phyloP scores from a whole-genome alignment of 2,329 filamentous ascomycete genomes.

The Talaromyces marneffei region DNA sequence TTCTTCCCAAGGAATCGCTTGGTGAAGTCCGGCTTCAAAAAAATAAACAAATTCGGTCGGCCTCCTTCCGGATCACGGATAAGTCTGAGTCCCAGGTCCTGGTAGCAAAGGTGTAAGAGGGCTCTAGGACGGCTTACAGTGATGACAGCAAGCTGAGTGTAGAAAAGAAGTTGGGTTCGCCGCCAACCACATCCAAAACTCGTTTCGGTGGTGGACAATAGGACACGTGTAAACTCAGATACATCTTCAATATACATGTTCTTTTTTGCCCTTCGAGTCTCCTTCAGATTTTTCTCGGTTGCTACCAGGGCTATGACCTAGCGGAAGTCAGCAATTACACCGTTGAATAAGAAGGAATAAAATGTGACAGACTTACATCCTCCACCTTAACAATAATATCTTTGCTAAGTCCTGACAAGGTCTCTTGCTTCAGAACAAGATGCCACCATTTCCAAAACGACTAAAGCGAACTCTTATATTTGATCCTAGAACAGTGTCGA shows the following conservation, averaged over 20 bases:
- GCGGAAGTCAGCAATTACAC: slow-evolving; percentile 14
- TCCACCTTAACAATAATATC: slow-evolving; percentile 2
- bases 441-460: slow-evolving; percentile 15
- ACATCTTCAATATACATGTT: slow-evolving; percentile 31
- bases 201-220: slow-evolving; percentile 28
- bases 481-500: background rate
- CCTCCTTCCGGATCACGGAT: too few species aligned
- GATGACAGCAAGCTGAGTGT: slow-evolving; percentile 20
- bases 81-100: too few species aligned
- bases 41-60: too few species aligned
- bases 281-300: slow-evolving; percentile 22
- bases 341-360: background rate
- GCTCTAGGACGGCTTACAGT: slow-evolving; percentile 16
- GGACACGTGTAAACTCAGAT: slow-evolving; percentile 25
- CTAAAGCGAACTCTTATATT: too few species aligned
- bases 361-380: background rate
- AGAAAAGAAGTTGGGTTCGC: slow-evolving; percentile 21
- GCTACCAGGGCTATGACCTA: slow-evolving; percentile 25
- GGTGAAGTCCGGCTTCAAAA: slow-evolving; percentile 16
- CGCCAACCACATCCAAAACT: slow-evolving; percentile 26
- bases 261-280: slow-evolving; percentile 20
- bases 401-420: slow-evolving; percentile 10
- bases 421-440: slow-evolving; percentile 21
- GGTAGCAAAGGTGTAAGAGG: too few species aligned
- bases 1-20: slow-evolving; percentile 17